Evolutionary conservation across 495 filamentous ascomycete genomes (phyloP).

Genomic region (Podospora bellae-mahoneyi): DNA sequence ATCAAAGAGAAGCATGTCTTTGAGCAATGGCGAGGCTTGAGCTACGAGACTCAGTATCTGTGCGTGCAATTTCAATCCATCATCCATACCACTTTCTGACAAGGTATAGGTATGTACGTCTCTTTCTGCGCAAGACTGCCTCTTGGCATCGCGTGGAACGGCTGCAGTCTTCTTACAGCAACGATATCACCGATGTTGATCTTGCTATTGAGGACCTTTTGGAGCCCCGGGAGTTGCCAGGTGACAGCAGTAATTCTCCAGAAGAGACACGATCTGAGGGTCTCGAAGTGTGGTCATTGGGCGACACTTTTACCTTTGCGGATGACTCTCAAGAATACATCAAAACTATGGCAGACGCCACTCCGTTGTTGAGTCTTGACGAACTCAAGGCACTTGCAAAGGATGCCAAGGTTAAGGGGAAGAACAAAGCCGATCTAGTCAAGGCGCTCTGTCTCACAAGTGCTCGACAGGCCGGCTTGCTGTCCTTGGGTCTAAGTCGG

Average conservation of each 20-base stretch:
- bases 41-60: constrained; percentile 90
- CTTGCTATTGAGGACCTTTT: constrained; percentile 59
- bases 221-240: constrained; percentile 18
- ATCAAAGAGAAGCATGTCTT: constrained; percentile 77
- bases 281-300: constrained; percentile 48
- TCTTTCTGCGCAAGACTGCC: constrained; percentile 93
- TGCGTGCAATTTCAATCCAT: constrained; percentile 44
- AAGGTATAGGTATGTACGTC: constrained; percentile 67
- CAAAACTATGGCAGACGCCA: constrained; percentile 79
- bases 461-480: constrained; percentile 66
- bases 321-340: constrained; percentile 70
- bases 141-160: constrained; percentile 83
- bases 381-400: constrained; percentile 84
- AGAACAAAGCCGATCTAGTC: constrained; percentile 81
- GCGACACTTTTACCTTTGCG: constrained; percentile 66
- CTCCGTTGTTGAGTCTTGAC: constrained; percentile 72
- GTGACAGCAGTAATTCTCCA: neutral
- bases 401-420: constrained; percentile 81
- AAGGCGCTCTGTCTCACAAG: constrained; percentile 67
- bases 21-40: constrained; percentile 64
- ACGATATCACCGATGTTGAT: constrained; percentile 73
- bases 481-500: constrained; percentile 55
- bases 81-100: constrained; percentile 12
- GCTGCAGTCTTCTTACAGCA: constrained; percentile 61
- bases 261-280: neutral